Base-by-base conservation (phyloP, 768 basidiomycete species). In the Tylopilus sp. region DNA sequence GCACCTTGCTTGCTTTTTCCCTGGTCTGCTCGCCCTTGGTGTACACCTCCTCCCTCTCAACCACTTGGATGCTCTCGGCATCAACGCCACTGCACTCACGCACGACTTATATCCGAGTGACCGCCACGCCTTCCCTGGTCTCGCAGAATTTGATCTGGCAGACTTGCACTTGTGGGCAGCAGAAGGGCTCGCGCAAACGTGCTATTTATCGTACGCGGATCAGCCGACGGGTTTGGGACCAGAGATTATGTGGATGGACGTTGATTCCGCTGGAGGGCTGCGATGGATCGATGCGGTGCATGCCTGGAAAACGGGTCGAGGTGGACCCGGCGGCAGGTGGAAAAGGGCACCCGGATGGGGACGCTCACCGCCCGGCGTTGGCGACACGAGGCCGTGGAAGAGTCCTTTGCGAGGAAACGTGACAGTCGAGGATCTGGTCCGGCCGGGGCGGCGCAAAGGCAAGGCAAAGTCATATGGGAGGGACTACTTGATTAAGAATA, bases 1-100 rank as follows among this genome's bases (percentile, higher is more conserved):
- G 57, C 88, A 90, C 59, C 72, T 91, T 18, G 79, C 86, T 1
- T 89, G 88, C 65, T 91, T 89, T 71, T 75, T 88, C 48, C 87
- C 87, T 0, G 88, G 88, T 5, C 74, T 89, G 10, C 73, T 91
- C 22, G 86, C 87, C 6, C 77, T 91, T 3, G 88, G 88, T 15
- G 85, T 70, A 4, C 78, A 85, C 57, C 78, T 78, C 7, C 75
- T 88, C 25, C 80, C 80, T 6, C 71, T 85, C 40, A 72, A 85
- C 53, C 65, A 78, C 46, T 74, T 84, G 8, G 65, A 72, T 18
- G 57, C 69, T 2, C 59, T 79, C 11, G 79, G 78, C 4, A 75
- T 85, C 49, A 69, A 79, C 52, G 60, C 74, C 15, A 58, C 65
- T 3, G 56, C 69, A 9, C 72, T 82, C 11, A 51, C 50, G 0